Evolutionary conservation across 768 basidiomycete genomes (phyloP).

Genomic region (Suillus subaureus): DNA sequence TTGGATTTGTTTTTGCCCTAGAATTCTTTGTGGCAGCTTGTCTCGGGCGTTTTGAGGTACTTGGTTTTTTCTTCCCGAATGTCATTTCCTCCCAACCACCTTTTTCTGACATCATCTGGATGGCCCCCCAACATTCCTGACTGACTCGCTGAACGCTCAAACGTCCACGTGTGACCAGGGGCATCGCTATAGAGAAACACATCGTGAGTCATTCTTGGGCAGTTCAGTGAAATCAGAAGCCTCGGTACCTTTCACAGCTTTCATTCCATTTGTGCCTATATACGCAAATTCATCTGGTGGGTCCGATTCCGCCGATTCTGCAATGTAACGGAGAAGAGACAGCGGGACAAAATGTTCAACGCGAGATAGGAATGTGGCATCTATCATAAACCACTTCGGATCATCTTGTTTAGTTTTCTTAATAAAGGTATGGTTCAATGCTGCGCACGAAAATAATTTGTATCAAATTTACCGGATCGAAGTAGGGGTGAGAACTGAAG

Average conservation of each 20-base stretch:
- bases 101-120: constrained; percentile 59
- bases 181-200: constrained; percentile 57
- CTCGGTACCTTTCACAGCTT: constrained; percentile 61
- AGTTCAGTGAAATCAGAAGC: constrained; percentile 11
- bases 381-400: constrained; percentile 95
- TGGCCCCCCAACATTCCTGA: constrained; percentile 62
- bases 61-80: constrained; percentile 39
- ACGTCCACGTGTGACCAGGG: constrained; percentile 76
- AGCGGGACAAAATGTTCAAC: constrained; percentile 78
- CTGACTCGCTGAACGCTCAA: constrained; percentile 87
- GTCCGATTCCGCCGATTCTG: constrained; percentile 37
- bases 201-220: constrained; percentile 9
- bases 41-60: constrained; percentile 6
- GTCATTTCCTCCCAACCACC: constrained; percentile 78
- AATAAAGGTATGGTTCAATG: constrained; percentile 9
- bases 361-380: constrained; percentile 66
- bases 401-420: constrained; percentile 77
- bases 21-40: constrained; percentile 4
- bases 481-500: constrained; percentile 73
- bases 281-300: constrained; percentile 64
- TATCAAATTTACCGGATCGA: constrained; percentile 56
- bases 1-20: constrained; percentile 5
- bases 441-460: background rate
- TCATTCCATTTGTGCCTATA: constrained; percentile 60
- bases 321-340: constrained; percentile 68